Conservation (phyloP, 805 yeast species). For the Cyberlindnera meyerae region DNA sequence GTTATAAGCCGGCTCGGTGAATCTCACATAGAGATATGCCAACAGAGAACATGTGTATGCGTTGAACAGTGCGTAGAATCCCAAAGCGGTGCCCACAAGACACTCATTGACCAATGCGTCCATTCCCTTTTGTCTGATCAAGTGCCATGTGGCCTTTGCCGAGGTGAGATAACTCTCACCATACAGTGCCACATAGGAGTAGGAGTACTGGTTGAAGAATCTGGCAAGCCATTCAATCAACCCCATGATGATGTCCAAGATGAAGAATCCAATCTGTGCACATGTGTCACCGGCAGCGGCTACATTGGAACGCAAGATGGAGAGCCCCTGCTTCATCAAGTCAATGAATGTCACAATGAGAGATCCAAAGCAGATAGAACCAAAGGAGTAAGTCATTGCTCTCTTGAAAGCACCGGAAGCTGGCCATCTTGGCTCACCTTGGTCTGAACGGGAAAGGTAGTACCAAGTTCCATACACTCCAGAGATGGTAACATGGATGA, state of each 20-base stretch:
- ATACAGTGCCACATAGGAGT: constrained; percentile 79
- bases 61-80: constrained; percentile 69
- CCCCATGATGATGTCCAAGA: constrained; percentile 56
- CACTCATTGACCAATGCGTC: constrained; percentile 84
- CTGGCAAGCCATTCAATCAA: constrained; percentile 73
- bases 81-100: constrained; percentile 70
- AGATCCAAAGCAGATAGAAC: constrained; percentile 86
- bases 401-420: constrained; percentile 77
- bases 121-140: constrained; percentile 73
- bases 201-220: constrained; percentile 88
- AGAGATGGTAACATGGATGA: constrained; percentile 74
- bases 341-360: constrained; percentile 68
- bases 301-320: constrained; percentile 47
- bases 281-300: constrained; percentile 47
- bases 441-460: constrained; percentile 68
- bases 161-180: constrained; percentile 73
- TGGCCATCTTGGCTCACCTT: constrained; percentile 74
- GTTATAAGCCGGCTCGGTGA: constrained; percentile 66
- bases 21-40: constrained; percentile 59
- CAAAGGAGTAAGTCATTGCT: constrained; percentile 81
- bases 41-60: constrained; percentile 62
- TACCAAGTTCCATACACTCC: constrained; percentile 93
- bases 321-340: constrained; percentile 51
- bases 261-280: constrained; percentile 47
- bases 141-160: constrained; percentile 77